phyloP scores from a whole-genome alignment of 2,329 filamentous ascomycete species.

The Trichoderma sp. region DNA sequence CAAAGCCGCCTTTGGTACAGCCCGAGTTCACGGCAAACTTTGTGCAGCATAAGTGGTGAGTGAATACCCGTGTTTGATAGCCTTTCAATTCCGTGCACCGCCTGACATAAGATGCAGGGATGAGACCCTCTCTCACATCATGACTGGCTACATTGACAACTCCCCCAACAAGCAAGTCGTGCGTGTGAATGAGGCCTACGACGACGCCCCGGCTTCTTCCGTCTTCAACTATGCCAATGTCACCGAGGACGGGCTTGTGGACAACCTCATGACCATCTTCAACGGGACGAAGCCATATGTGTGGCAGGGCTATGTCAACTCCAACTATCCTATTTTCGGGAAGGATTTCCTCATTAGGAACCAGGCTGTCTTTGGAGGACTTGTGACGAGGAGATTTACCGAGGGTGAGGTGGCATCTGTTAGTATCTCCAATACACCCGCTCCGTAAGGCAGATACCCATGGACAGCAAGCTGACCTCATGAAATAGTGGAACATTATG shows the following conservation, averaged over 20 bases:
- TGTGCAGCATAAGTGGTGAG: conserved; percentile 46
- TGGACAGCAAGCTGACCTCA: background rate
- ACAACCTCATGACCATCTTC: conserved; percentile 41
- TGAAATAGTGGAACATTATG: conserved; percentile 42
- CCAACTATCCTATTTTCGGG: conserved; percentile 43
- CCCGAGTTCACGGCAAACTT: conserved; percentile 41
- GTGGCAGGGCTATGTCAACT: conserved; percentile 43
- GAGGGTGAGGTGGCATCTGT: conserved; percentile 35
- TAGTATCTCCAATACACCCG: background rate
- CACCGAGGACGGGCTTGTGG: conserved; percentile 41
- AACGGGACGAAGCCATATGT: conserved; percentile 30
- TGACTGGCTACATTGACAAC: conserved; percentile 41
- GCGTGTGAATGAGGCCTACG: conserved; percentile 39
- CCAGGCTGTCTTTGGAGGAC: conserved; percentile 35
- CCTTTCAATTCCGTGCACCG: too few species aligned
- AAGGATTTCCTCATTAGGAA: conserved; percentile 36
- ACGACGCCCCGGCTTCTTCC: conserved; percentile 37
- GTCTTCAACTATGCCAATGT: conserved; percentile 43
- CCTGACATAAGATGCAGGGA: conserved; percentile 36
- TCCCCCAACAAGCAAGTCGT: conserved; percentile 39
- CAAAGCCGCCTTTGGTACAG: conserved; percentile 39
- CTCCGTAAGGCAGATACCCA: background rate
- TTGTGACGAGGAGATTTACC: conserved; percentile 32
- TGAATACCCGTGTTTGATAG: background rate
- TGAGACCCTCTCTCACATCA: conserved; percentile 44